A percentile compares a stretch with the other conserved stretches of the same genome.
These are phyloP conservation scores for Nicotiana attenuata DNA, from an alignment of 257 asterid species.

Conservation along the genomic window DNA sequence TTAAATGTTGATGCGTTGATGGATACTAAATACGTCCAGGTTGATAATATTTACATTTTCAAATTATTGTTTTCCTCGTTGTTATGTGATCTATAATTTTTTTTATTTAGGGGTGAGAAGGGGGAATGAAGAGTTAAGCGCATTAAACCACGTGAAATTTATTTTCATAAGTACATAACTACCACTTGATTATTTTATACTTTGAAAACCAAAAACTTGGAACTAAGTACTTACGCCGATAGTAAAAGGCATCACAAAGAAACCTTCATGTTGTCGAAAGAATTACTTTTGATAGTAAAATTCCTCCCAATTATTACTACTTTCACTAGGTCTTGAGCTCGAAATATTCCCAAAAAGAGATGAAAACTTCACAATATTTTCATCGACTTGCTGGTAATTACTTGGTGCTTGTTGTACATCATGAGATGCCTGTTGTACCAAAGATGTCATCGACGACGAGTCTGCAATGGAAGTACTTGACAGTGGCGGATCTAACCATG, in stretches of 20 bases:
- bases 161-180: background rate
- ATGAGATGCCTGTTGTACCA: slow-evolving; percentile 1
- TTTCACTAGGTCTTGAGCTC: background rate
- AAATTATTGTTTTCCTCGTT: too few species aligned
- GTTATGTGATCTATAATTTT: too few species aligned
- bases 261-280: background rate
- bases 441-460: background rate
- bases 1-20: too few species aligned
- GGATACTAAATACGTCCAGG: too few species aligned
- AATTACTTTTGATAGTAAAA: background rate
- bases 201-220: background rate
- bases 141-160: background rate
- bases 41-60: too few species aligned
- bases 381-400: background rate
- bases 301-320: background rate
- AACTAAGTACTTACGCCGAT: background rate
- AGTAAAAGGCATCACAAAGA: background rate
- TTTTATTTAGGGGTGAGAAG: background rate
- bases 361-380: background rate
- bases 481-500: background rate
- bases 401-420: background rate
- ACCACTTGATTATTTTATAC: background rate
- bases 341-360: background rate
- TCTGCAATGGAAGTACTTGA: background rate
- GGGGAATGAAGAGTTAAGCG: background rate